Base-by-base conservation (phyloP, 1,284 basidiomycete genomes). In the Puccinia hordei region DNA sequence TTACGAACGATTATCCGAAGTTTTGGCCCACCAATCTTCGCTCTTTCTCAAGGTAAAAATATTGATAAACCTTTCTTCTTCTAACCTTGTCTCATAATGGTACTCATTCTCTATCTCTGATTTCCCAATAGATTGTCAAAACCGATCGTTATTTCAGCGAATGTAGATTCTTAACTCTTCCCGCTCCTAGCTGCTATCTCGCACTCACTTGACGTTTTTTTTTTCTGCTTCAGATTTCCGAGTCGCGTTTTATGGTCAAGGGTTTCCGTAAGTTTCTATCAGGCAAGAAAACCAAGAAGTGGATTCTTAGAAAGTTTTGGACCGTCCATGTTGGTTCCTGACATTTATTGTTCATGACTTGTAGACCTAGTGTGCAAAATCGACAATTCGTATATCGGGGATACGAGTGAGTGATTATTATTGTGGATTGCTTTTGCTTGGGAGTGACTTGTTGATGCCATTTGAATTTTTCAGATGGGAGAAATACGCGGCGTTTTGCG, bases 171-270 rank as follows among this genome's bases (percentile, higher is more conserved):
- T 49, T 38, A 22, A 19, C 68, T 77, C 73, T 59, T 35, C 66
- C 12, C 24, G 95, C 9, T 88, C 93, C 81, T 92, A 13, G 19
- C 84, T 90, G 15, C 55, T 38, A 44, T 38, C 12, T n/a, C 68
- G 15, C 33, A 19, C 9, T 44, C 41, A 46, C 15, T 46, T 44
- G 35, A n/a, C 9, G 17, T 19, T 8, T 9, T 8, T 38, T 35
- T 3, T 22, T 57, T 55, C 66, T 68, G 4, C 93, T 8, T 93
- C 94, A 83, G 98, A 96, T 86, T 99, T 96, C 88, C 89, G 93
- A 71, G 93, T 98, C 17, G 92, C 92, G 3, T 96, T 95, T 87
- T 94, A 91, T 85, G 94, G 94, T n/a, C 91, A 80, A 41, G 83
- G 90, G 82, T 96, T 95, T 87, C 94, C 94, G 0, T 89, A 88